These are phyloP conservation scores for Collybia sp. DNA, from an alignment of 768 basidiomycete genomes.

Conservation along the genomic window DNA sequence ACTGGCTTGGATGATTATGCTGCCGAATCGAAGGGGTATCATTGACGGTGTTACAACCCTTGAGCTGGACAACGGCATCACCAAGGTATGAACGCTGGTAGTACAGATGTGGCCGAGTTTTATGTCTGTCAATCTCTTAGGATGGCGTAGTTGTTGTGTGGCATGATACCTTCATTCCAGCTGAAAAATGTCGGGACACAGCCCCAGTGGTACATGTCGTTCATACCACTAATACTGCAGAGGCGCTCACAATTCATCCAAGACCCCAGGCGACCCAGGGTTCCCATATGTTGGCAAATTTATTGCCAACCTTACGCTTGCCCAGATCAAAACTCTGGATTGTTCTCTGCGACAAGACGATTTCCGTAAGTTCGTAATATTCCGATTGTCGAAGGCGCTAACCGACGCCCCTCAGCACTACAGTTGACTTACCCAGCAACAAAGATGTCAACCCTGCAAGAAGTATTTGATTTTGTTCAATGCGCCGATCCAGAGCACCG, in stretches of 20 bases:
- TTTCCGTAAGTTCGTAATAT: constrained; percentile 44
- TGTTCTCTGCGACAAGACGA: constrained; percentile 26
- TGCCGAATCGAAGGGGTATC: constrained; percentile 48
- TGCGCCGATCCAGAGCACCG: constrained; percentile 65
- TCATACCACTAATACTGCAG: too few species aligned
- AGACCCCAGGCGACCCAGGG: constrained; percentile 38
- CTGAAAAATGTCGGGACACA: constrained; percentile 69
- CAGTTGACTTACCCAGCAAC: constrained; percentile 65
- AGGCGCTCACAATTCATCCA: too few species aligned
- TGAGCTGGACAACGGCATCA: constrained; percentile 77
- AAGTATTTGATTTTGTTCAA: constrained; percentile 71
- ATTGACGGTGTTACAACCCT: constrained; percentile 73
- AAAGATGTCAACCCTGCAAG: constrained; percentile 66
- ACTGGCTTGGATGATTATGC: constrained; percentile 3
- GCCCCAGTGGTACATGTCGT: constrained; percentile 41
- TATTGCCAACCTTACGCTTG: constrained; percentile 69
- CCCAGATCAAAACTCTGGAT: constrained; percentile 76
- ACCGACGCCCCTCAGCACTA: constrained; percentile 34
- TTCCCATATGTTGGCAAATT: constrained; percentile 75
- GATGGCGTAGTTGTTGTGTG: constrained; percentile 77
- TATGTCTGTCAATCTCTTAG: constrained; percentile 26
- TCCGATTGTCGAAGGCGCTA: not conserved
- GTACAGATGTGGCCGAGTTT: not conserved
- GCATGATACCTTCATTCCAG: constrained; percentile 68
- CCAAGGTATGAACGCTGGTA: constrained; percentile 38